These are phyloP conservation scores for Collariella sp. DNA, from an alignment of 495 filamentous ascomycete species.

Conservation along the genomic window DNA sequence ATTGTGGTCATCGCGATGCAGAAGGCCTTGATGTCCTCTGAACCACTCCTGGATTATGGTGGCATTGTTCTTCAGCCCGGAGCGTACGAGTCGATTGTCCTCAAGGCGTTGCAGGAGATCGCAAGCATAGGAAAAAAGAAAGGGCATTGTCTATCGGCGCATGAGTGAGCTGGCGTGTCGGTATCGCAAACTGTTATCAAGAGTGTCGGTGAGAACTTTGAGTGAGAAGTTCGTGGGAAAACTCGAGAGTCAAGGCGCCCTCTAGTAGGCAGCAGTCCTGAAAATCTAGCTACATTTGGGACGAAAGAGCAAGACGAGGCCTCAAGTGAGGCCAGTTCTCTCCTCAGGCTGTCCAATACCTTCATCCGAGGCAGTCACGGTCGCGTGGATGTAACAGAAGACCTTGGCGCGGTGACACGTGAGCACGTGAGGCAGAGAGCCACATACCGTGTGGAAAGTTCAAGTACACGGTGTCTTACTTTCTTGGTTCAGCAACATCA, in stretches of 20 bases:
- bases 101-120: constrained; percentile 51
- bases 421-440: background rate
- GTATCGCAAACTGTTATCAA: background rate
- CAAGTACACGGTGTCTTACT: background rate
- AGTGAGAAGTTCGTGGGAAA: background rate
- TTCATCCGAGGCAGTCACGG: constrained; percentile 6
- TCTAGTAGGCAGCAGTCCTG: background rate
- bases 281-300: background rate
- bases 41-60: constrained; percentile 53
- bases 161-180: background rate
- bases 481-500: too few relatives aligned
- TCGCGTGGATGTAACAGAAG: background rate
- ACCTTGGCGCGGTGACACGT: constrained; percentile 3
- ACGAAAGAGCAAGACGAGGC: background rate
- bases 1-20: constrained; percentile 46
- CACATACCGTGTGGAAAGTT: background rate
- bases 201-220: background rate
- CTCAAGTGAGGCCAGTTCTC: background rate
- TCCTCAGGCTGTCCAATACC: background rate
- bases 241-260: background rate
- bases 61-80: constrained; percentile 4
- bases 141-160: constrained; percentile 41
- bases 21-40: constrained; percentile 37
- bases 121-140: constrained; percentile 53
- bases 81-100: constrained; percentile 14